Evolutionary conservation across 768 basidiomycete genomes (phyloP), one percentile per base, ranked within the genome.

Genomic region (Leccinum sublutescens): DNA sequence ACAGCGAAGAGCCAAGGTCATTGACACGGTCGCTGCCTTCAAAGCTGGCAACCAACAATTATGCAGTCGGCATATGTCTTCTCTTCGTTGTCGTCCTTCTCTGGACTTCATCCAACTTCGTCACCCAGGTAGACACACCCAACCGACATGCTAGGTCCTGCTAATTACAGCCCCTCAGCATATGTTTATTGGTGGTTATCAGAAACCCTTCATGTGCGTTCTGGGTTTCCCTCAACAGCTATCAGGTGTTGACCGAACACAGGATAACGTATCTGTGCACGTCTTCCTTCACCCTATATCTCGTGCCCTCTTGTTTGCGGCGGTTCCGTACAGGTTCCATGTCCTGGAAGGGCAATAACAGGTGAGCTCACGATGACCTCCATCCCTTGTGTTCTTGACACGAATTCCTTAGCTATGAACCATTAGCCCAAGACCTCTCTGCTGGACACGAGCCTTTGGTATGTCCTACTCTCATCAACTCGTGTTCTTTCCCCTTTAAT

Each of bases 181-280:
- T 58, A 67, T 85, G 59, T 82, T 83, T 55, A 77, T 76, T n/a
- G 81, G 76, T 38, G 93, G 91, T 47, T 96, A 87, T 66, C 83
- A 88, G 70, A 98, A 97, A 68, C 93, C 93, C 9, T 98, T 96
- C 74, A 77, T 95, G 95, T 87, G 61, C 58, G 82, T 74, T 53
- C 31, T 43, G 29, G 40, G 25, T 52, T 40, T 43, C 9, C 52
- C 11, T 36, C 27, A 43, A 50, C n/a, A 50, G 21, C 33, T 52
- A 5, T 54, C 29, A 2, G 36, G 48, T 29, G 11, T 50, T 63
- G 58, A 67, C 51, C 23, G 31, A n/a, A 21, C 31, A 25, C 58
- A 91, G 91, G 58, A 82, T 93, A 53, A 95, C 96, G 11, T 98
- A 97, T 68, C 77, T 96, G 69, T 94, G 88, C 74, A 98, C 95